Evolutionary conservation across 306 rosid genomes (phyloP).

Genomic region (Morella rubra): DNA sequence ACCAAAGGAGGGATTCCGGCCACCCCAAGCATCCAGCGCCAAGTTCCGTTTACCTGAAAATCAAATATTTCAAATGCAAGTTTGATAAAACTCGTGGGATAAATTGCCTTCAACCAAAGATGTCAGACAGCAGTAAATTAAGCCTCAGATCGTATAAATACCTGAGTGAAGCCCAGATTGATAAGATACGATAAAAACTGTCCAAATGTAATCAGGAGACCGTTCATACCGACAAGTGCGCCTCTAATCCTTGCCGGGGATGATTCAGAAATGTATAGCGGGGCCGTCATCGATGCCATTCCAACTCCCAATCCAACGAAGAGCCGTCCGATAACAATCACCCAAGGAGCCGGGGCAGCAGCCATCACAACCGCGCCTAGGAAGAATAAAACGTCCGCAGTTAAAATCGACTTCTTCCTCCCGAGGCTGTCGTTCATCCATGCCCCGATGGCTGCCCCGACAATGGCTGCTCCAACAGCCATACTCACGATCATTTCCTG

Average conservation of each 20-base stretch:
- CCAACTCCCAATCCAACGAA: constrained; percentile 90
- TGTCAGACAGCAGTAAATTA: neutral
- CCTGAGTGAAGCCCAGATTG: constrained; percentile 78
- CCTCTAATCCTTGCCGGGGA: constrained; percentile 87
- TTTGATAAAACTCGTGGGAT: neutral
- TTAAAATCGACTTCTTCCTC: constrained; percentile 53
- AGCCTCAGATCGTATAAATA: constrained; percentile 2
- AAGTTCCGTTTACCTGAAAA: constrained; percentile 61
- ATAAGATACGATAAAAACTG: constrained; percentile 76
- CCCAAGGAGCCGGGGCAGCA: constrained; percentile 61
- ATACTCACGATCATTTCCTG: constrained; percentile 86
- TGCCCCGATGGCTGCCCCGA: constrained; percentile 93
- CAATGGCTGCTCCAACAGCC: constrained; percentile 89
- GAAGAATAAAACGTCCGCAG: constrained; percentile 63
- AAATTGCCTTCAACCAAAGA: no score
- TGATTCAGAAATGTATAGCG: constrained; percentile 83
- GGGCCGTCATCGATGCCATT: constrained; percentile 89
- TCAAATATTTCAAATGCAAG: neutral
- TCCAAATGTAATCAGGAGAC: constrained; percentile 74
- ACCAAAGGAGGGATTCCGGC: constrained; percentile 67
- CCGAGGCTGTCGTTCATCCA: constrained; percentile 79
- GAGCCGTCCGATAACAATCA: constrained; percentile 67
- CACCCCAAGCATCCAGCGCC: constrained; percentile 95
- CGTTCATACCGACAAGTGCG: constrained; percentile 73
- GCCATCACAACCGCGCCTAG: constrained; percentile 75